phyloP scores from a whole-genome alignment of 2,329 filamentous ascomycete genomes.

The Stachybotrys chartarum region DNA sequence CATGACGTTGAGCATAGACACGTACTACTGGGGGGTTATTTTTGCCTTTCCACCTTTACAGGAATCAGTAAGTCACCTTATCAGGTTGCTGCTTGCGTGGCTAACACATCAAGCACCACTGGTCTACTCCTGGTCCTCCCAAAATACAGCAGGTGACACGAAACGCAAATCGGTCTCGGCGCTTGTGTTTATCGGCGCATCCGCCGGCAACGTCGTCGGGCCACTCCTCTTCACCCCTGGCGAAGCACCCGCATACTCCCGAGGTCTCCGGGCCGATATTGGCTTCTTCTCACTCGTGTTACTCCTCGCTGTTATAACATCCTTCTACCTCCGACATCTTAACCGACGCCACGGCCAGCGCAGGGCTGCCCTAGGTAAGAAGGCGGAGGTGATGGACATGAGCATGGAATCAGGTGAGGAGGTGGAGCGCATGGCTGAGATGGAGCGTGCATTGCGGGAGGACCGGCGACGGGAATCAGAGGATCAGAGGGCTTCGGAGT shows the following conservation, averaged over 20 bases:
- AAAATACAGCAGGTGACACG: constrained; percentile 61
- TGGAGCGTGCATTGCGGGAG: constrained; percentile 13
- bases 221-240: constrained; percentile 56
- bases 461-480: constrained; percentile 1
- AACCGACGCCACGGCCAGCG: constrained; percentile 48
- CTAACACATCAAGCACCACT: constrained; percentile 36
- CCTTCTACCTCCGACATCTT: constrained; percentile 41
- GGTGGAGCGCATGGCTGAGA: constrained; percentile 25
- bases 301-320: constrained; percentile 34
- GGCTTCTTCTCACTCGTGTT: constrained; percentile 55
- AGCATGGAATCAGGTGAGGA: constrained; percentile 47
- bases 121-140: constrained; percentile 53
- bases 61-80: constrained; percentile 26
- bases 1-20: constrained; percentile 38
- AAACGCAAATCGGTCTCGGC: constrained; percentile 62
- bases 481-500: constrained; percentile 5
- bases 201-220: constrained; percentile 59
- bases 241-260: constrained; percentile 28
- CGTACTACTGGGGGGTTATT: constrained; percentile 48
- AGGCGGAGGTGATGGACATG: constrained; percentile 47
- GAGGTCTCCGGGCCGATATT: constrained; percentile 53
- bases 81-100: constrained; percentile 7
- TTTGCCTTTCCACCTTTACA: constrained; percentile 51
- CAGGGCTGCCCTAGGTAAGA: constrained; percentile 53
- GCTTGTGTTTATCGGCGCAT: constrained; percentile 58